Evolutionary conservation across 2,329 filamentous ascomycete genomes (phyloP), one percentile per base, ranked within the genome.

Genomic region (Pleomassaria siparia): DNA sequence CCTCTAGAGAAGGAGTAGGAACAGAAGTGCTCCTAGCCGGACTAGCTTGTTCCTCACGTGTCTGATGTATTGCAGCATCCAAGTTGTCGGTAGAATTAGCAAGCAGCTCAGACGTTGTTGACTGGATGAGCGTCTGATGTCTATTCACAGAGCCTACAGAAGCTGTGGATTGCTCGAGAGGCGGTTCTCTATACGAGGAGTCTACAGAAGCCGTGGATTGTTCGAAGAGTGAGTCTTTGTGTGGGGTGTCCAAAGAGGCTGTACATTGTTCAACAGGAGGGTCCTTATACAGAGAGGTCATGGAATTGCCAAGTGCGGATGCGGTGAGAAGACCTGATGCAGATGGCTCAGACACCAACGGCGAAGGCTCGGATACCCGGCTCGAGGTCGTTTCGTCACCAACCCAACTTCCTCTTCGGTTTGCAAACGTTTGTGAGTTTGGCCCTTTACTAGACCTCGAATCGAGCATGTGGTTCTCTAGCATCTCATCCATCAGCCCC

Each of bases 401-500:
- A 13, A 40, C 40, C 51, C 53, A 58, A 2, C 28, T 9, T 10
- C 47, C 21, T 1, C 26, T 15, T 16, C 48, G 35, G 16, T 22
- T 15, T 10, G 35, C 13, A n/a, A 24, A 36, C 11, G 24, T 28
- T 11, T 40, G 40, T 12, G 8, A 24, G 7, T 22, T 32, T 2
- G 13, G 15, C 25, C 10, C 9, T 33, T 35, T 41, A 15, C 24
- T 39, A 28, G 46, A 16, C 43, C 30, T 56, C 1, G 63, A 64
- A 37, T 60, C 49, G 8, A 72, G 49, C 40, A 72, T 49, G 21
- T 60, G 49, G 20, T 67, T 62, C 22, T 71, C 60, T 37, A 68
- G 51, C 15, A 62, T 66, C 49, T 66, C 70, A 9, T 67, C 64
- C 15, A 72, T 44, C 8, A 70, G 21, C 3, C 63, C 64, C 18